Base-by-base conservation (phyloP, 345 rosid species). In the Excoecaria cochinchinensis region DNA sequence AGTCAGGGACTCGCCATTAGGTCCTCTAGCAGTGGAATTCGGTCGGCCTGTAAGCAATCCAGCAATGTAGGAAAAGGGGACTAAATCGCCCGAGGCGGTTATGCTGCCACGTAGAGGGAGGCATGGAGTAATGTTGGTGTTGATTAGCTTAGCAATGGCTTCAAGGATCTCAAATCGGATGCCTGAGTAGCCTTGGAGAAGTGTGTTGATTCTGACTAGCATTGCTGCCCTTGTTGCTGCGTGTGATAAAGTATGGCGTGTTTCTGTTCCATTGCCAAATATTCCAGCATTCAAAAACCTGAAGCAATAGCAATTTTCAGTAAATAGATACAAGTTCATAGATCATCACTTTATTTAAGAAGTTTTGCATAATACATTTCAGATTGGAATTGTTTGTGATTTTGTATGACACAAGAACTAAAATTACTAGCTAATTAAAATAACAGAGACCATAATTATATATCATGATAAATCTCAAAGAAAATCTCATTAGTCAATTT, bases 191-290 rank as follows among this genome's bases (percentile, higher is more conserved):
- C 97, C 97, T 55, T 91, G 94, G 47, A 89, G 84, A 38, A 91
- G 86, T 12, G 94, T 91, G 84, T 89, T 91, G 89, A 89, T 84
- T 6, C 97, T 84, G 24, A 91, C 97, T 42, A 91, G 81, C 97
- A 91, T 91, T 4, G 92, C 89, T 3, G 94, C 97, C 78, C 92
- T 84, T 3, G 94, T 87, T 36, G 91, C 87, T 2, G 92, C 68
- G 68, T 82, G 88, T 3, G 92, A 86, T 74, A 91, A 73, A 67
- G 86, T 82, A 78, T 89, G 97, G 82, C 85, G 63, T 0, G 90
- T 76, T 57, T 89, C 91, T 0, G 86, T 84, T 6, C 91, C 90
- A 62, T 82, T 79, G 5, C 93, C 91, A 47, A 89, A 91, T 22
- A 91, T 66, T 38, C 92, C 97, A 70, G 92, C 88, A 74, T 91